Conservation (phyloP, 2,329 filamentous ascomycete genomes). For the Epichloe bromicola region DNA sequence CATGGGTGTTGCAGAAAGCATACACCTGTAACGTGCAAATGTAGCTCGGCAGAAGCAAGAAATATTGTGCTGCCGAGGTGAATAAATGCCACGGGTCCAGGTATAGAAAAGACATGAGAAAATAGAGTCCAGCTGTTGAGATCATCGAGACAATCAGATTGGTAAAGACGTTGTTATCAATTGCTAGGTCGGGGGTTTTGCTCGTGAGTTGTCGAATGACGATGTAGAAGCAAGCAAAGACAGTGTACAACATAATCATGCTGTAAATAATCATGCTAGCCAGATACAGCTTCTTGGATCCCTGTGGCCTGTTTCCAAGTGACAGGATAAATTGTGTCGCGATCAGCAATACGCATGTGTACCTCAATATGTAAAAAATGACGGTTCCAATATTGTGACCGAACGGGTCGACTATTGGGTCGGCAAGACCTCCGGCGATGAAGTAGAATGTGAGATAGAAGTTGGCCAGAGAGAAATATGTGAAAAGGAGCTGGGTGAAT, state of each 20-base stretch:
- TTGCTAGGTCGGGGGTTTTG: constrained; percentile 30
- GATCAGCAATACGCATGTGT: constrained; percentile 76
- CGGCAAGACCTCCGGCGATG: constrained; percentile 78
- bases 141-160: constrained; percentile 85
- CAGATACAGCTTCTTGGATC: constrained; percentile 82
- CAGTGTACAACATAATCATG: constrained; percentile 92
- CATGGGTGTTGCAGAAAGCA: constrained; percentile 98
- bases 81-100: constrained; percentile 99
- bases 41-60: constrained; percentile 80
- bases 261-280: constrained; percentile 79
- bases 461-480: constrained; percentile 95
- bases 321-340: constrained; percentile 92
- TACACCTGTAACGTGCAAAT: constrained; percentile 97
- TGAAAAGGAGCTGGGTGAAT: constrained; percentile 83
- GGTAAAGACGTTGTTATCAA: constrained; percentile 86
- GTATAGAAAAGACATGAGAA: constrained; percentile 92
- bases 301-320: constrained; percentile 91
- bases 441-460: constrained; percentile 99
- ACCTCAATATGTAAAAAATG: constrained; percentile 84
- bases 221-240: constrained; percentile 80
- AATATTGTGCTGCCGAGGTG: constrained; percentile 83
- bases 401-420: constrained; percentile 74
- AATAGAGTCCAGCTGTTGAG: constrained; percentile 86
- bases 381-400: constrained; percentile 72
- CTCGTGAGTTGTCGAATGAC: constrained; percentile 65